Base-by-base conservation (phyloP, 306 rosid genomes). In the Malus sylvestris region DNA sequence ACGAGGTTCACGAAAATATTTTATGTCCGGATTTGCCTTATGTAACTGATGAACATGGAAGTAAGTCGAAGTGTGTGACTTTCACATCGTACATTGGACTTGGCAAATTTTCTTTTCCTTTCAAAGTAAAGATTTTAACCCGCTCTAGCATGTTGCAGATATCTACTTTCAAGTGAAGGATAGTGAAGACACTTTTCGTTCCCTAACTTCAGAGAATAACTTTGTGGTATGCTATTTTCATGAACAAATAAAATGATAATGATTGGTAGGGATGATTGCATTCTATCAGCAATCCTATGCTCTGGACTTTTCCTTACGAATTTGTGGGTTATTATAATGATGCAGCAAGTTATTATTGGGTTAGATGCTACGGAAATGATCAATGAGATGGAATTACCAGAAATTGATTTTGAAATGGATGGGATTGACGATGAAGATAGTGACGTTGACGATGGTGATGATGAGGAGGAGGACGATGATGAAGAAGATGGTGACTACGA, bases 331-430 rank as follows among this genome's bases (percentile, higher is more conserved):
- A 46, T 65, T 73, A 20, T 72, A 64, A 49, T 78, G 61, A 74
- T 82, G 91, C 91, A 95, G 99, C 99, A 95, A 95, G 92, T 89
- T 66, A 88, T 95, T 87, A 87, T 95, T 77, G 99, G 99, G 75
- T 78, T 95, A 79, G 95, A 92, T 81, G 76, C 99, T 71, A 86
- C 70, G 91, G 97, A 90, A 83, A 92, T 95, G 96, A 82, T 95
- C 70, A 75, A 66, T 8, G 99, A 90, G 74, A 85, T 95, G 96
- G 97, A 89, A 70, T 82, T 90, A 68, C 85, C 96, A 33, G 99
- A 90, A 87, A 85, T 92, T 76, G 96, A 90, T 70, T 95, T 92
- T 67, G 99, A 88, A 84, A 84, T 87, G 42, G 97, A 92, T 76
- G 97, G 91, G 85, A 80, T 95, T 80, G 97, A 90, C 75, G 97